Evolutionary conservation across 352 stramenopile species (phyloP), one percentile per base, ranked within the genome.

Genomic region (Blastocystis sp.): DNA sequence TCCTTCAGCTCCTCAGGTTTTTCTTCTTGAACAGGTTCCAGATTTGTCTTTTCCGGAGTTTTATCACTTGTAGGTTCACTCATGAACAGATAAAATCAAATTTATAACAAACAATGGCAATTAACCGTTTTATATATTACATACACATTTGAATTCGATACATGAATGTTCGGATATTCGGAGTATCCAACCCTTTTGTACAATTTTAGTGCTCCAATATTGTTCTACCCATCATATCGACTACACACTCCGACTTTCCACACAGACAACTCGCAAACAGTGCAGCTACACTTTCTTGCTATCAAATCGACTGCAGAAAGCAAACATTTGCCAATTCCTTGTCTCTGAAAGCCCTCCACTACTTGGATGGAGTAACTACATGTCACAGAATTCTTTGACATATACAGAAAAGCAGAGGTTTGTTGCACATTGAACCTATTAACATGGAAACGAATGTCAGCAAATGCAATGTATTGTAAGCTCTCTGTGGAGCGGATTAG

Each of bases 331-430:
- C 73, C 73, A 30, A 85, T 24, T 26, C 73, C 73, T 41, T 45
- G 34, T 18, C 24, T 45, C 24, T 85, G 73, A 45, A 39, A 85
- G 7, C 43, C 18, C 53, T 66, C 24, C 9, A 8, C 18, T 24
- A 85, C 56, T 50, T 85, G 73, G 34, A 85, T 68, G 3, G 26
- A 64, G 56, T 85, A 68, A 37, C 73, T 85, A 66, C 73, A 50
- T 68, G 26, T 65, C 20, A 47, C 1, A 85, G 11, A n/a, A n/a
- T 59, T 13, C 50, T n/a, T 59, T 59, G 50, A 13, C 11, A 59
- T n/a, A 13, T 59, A 59, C 50, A 59, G 20, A n/a, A 2, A 59
- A n/a, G 20, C 0, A 2, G 20, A 13, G 20, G 50, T 13, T 2
- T 1, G 11, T 2, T n/a, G 50, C 50, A n/a, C 20, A 59, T 3